Conservation (phyloP, 2,329 filamentous ascomycete genomes). For the Juglanconis juglandina region DNA sequence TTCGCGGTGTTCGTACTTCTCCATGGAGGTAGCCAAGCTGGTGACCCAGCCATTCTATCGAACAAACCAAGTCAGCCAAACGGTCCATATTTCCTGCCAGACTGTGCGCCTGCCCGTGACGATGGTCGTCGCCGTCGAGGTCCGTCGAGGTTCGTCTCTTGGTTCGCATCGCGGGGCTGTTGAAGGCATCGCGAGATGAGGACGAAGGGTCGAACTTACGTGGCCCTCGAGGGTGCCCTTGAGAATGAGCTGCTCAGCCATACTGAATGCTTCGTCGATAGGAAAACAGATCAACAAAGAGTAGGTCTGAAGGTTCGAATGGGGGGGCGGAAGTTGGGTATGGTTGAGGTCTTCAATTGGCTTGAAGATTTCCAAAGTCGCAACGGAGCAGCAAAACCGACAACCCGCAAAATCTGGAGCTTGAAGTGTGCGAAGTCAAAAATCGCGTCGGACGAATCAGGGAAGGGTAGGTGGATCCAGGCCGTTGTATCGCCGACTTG, state of each 20-base stretch:
- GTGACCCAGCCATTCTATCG: constrained; percentile 92
- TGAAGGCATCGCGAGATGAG: constrained; percentile 25
- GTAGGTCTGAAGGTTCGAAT: constrained; percentile 30
- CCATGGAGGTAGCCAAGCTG: constrained; percentile 94
- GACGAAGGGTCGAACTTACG: constrained; percentile 49
- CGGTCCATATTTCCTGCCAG: neutral
- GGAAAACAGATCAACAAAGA: constrained; percentile 31
- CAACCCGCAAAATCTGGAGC: constrained; percentile 44
- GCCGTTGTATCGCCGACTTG: neutral
- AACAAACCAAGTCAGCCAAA: constrained; percentile 24
- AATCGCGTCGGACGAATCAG: constrained; percentile 31
- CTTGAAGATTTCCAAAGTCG: constrained; percentile 18
- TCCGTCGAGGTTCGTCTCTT: neutral
- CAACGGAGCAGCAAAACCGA: constrained; percentile 28
- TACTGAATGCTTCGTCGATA: constrained; percentile 45
- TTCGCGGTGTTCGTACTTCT: constrained; percentile 69
- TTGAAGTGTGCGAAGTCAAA: constrained; percentile 18
- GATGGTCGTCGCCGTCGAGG: constrained; percentile 9
- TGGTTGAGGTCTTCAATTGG: constrained; percentile 22
- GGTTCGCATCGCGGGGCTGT: constrained; percentile 13
- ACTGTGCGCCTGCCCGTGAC: neutral
- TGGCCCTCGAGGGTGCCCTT: constrained; percentile 98
- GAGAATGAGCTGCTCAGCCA: constrained; percentile 93
- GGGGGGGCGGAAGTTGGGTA: constrained; percentile 33
- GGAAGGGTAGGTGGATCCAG: neutral